Evolutionary conservation across 192 early-diverging fungal genomes (phyloP).

Genomic region (Backusella macrospora): DNA sequence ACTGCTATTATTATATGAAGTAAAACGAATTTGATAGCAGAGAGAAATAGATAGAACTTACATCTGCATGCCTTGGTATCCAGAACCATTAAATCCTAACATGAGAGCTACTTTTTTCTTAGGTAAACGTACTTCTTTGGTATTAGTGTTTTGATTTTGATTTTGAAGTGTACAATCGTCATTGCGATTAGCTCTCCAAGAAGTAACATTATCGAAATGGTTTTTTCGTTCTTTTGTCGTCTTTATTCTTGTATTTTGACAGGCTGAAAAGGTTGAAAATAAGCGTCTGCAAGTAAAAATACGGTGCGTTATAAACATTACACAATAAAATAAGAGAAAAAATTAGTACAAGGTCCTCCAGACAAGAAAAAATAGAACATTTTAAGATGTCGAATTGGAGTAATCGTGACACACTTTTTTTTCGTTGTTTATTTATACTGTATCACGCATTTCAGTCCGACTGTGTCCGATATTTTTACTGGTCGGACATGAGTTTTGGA

Average conservation of each 20-base stretch:
- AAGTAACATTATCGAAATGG: slow-evolving; percentile 22
- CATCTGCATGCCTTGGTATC: slow-evolving; percentile 97
- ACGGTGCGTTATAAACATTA: background rate
- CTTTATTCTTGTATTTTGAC: background rate
- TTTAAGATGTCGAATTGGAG: slow-evolving; percentile 4
- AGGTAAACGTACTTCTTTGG: slow-evolving; percentile 44
- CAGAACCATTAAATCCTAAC: slow-evolving; percentile 93
- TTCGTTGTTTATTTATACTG: background rate
- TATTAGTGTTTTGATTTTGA: slow-evolving; percentile 28
- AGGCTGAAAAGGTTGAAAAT: background rate
- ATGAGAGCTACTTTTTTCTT: slow-evolving; percentile 90
- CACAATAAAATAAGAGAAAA: background rate
- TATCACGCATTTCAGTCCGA: no score
- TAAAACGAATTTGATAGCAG: background rate
- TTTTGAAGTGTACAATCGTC: slow-evolving; percentile 28
- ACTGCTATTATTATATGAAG: background rate
- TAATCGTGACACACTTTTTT: slow-evolving; percentile 8
- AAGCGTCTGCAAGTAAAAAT: background rate
- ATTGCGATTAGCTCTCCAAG: slow-evolving; percentile 26
- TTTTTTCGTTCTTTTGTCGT: slow-evolving; percentile 30
- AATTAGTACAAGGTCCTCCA: background rate
- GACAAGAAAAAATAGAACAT: background rate
- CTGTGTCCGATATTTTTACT: no score
- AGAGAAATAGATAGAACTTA: slow-evolving; percentile 36
- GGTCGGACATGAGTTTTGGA: no score